Evolutionary conservation across 306 rosid species (phyloP), one percentile per base, ranked within the genome.

Genomic region (Pyrus betulifolia): DNA sequence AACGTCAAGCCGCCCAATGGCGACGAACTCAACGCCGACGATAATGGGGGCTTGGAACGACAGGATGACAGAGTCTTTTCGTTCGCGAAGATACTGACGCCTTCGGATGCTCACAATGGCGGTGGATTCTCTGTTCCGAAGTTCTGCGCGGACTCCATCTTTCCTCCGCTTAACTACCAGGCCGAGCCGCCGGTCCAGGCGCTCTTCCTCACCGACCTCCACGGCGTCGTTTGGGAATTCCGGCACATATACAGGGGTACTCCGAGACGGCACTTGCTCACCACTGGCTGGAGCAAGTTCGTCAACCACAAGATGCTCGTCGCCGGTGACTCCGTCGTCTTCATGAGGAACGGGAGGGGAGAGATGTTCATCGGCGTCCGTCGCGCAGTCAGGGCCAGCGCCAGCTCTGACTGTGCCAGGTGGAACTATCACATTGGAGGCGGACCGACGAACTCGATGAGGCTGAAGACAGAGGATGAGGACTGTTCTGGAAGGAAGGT

Each of bases 251-350:
- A 78, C 80, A 87, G 96, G 8, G 98, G 95, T 0, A 91, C 91
- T 2, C 96, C 98, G 9, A 71, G 90, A 76, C 82, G 95, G 38
- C 96, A 93, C 83, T n/a, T 93, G 84, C 88, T 93, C 3, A 93
- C 98, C 14, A 86, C 93, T 17, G 98, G 98, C 2, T 93, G 98
- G 98, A 91, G 91, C 75, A 91, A 79, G 85, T 93, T 87, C 67
- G 96, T 91, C 46, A 88, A 91, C 80, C 22, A 59, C 44, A 93
- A 93, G 89, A 91, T 82, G 84, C 82, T 93, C 27, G 79, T 91
- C 28, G 90, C 98, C 0, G 93, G 91, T 1, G 98, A 93, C 75
- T 81, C 95, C 0, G 93, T 91, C 4, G 87, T 93, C 38, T 89
- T 91, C 76, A 85, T 87, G 76, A 87, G 79, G 80, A 82, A 82